Percentiles rank a stretch among this genome's conserved stretches.
These are phyloP conservation scores for Candida nonsorbophila DNA, from an alignment of 805 yeast genomes.

Conservation along the genomic window DNA sequence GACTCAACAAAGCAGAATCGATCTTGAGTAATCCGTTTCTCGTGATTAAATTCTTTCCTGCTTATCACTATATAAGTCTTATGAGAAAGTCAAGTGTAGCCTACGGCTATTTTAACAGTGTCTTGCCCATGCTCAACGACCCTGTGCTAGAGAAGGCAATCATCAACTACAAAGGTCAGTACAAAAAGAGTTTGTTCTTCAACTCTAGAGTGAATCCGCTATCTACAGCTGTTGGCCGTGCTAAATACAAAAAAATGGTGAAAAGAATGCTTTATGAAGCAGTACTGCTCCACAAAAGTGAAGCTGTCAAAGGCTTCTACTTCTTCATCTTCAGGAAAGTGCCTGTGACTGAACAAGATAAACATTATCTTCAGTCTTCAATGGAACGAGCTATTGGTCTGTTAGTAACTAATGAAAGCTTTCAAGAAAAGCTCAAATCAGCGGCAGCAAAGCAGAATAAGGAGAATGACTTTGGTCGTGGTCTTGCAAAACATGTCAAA, in stretches of 20 bases:
- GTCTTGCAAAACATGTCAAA: too few relatives aligned
- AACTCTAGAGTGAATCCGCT: constrained; percentile 20
- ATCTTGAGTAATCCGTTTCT: too few relatives aligned
- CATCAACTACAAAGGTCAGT: constrained; percentile 23
- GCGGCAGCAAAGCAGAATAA: too few relatives aligned
- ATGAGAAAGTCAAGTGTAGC: constrained; percentile 35
- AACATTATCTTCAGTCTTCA: constrained; percentile 3
- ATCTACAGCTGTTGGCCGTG: constrained; percentile 27
- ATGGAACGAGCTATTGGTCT: constrained; percentile 9
- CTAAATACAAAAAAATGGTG: constrained; percentile 17
- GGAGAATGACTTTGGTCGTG: too few relatives aligned
- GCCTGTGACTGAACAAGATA: constrained; percentile 16
- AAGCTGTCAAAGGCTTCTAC: constrained; percentile 17
- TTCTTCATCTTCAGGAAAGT: constrained; percentile 12
- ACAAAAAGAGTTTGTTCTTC: constrained; percentile 15
- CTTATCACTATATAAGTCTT: constrained; percentile 17
- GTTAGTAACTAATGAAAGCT: constrained; percentile 1
- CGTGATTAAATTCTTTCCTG: constrained; percentile 24
- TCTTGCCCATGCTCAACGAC: constrained; percentile 23
- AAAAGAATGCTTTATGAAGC: constrained; percentile 13
- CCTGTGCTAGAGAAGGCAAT: constrained; percentile 14
- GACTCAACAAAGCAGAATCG: too few relatives aligned
- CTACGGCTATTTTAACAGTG: constrained; percentile 24
- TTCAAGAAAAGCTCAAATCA: too few relatives aligned
- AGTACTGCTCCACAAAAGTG: constrained; percentile 2